Conservation (phyloP, 352 stramenopile species). For the Phytophthora vignae region DNA sequence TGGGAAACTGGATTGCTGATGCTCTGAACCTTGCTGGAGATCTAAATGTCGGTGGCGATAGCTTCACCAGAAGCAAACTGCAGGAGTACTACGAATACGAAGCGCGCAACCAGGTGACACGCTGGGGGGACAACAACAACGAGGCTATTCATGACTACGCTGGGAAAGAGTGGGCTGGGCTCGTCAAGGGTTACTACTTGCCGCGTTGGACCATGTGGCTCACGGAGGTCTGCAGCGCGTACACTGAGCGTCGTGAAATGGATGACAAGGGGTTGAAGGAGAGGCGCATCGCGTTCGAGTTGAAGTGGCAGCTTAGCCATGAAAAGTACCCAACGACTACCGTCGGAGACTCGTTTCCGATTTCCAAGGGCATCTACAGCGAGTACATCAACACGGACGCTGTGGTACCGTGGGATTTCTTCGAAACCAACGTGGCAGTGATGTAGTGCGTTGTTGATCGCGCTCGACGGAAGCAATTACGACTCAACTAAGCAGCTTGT, state of each 20-base stretch:
- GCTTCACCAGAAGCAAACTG: slow-evolving; percentile 25
- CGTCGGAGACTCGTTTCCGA: not conserved
- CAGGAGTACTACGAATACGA: slow-evolving; percentile 81
- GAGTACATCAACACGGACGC: not conserved
- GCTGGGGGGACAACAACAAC: slow-evolving; percentile 79
- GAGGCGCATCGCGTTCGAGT: slow-evolving; percentile 62
- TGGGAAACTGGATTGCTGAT: slow-evolving; percentile 75
- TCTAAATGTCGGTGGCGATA: slow-evolving; percentile 19
- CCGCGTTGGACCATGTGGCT: slow-evolving; percentile 82
- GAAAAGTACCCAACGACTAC: slow-evolving; percentile 52
- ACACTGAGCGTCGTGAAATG: slow-evolving; percentile 63
- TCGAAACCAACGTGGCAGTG: not conserved
- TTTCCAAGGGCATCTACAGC: not conserved
- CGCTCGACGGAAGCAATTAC: not conserved
- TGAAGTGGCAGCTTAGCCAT: slow-evolving; percentile 72
- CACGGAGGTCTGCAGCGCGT: slow-evolving; percentile 68
- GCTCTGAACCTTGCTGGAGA: slow-evolving; percentile 54
- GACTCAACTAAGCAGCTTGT: too few relatives aligned
- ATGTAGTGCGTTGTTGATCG: not conserved
- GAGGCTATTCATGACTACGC: slow-evolving; percentile 82
- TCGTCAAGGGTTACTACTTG: slow-evolving; percentile 77
- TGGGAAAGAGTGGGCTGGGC: slow-evolving; percentile 75
- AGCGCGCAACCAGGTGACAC: slow-evolving; percentile 80
- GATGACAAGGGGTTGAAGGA: slow-evolving; percentile 50
- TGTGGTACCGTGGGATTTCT: not conserved